Percentiles rank a stretch among this genome's conserved stretches.
Evolutionary conservation across 2,329 filamentous ascomycete species (phyloP).

Genomic region (Xylariaceae sp.): DNA sequence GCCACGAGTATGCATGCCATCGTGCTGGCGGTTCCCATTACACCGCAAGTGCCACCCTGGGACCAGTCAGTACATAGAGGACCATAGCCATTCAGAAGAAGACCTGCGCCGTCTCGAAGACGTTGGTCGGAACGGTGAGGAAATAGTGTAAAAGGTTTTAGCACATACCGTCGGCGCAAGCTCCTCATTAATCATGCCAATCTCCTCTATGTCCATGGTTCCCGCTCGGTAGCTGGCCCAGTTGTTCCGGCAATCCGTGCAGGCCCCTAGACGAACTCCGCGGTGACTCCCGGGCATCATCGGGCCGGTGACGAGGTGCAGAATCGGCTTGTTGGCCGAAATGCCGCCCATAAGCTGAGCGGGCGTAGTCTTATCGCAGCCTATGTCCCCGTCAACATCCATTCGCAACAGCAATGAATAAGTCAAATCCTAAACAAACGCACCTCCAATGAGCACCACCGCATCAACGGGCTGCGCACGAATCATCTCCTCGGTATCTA

Average conservation of each 20-base stretch:
- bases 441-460: conserved; percentile 63
- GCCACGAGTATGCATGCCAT: conserved; percentile 83
- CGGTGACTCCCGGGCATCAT: conserved; percentile 70
- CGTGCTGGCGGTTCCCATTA: conserved; percentile 89
- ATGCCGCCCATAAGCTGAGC: conserved; percentile 74
- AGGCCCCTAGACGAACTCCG: conserved; percentile 64
- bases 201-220: conserved; percentile 66
- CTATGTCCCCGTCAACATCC: conserved; percentile 33
- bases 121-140: neutral
- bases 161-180: conserved; percentile 61
- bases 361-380: conserved; percentile 70
- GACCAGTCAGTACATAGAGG: conserved; percentile 3
- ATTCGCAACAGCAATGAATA: neutral
- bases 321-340: conserved; percentile 66
- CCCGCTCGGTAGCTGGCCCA: conserved; percentile 67
- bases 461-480: conserved; percentile 66
- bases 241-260: conserved; percentile 70
- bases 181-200: conserved; percentile 66
- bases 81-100: neutral
- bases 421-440: conserved; percentile 20
- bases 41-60: conserved; percentile 72
- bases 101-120: neutral
- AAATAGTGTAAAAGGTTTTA: neutral
- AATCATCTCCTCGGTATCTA: conserved; percentile 79
- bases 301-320: conserved; percentile 66